Percentiles rank a stretch among this genome's conserved stretches.
Conservation (phyloP, 768 basidiomycete genomes). For the Tephrocybe sp. region DNA sequence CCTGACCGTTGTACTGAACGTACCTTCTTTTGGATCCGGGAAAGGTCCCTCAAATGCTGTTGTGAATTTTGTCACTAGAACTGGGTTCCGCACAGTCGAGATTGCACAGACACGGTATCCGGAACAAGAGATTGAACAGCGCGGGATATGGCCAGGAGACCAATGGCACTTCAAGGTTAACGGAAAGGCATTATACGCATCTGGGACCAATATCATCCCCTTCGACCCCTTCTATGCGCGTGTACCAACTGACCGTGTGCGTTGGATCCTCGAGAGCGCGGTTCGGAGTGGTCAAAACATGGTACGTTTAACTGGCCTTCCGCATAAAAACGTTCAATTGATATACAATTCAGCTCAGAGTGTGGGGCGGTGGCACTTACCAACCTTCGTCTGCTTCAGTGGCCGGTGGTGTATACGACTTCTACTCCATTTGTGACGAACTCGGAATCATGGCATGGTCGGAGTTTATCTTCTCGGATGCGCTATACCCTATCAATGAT, state of each 20-base stretch:
- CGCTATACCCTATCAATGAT: conserved; percentile 54
- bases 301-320: conserved; percentile 36
- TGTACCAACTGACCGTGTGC: conserved; percentile 45
- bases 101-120: conserved; percentile 50
- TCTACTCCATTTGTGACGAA: conserved; percentile 59
- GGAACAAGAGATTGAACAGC: conserved; percentile 38
- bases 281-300: conserved; percentile 58
- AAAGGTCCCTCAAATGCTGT: conserved; percentile 12
- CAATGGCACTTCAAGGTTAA: conserved; percentile 64
- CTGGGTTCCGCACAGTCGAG: conserved; percentile 61
- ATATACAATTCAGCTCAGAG: conserved; percentile 39
- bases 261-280: conserved; percentile 58
- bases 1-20: conserved; percentile 40
- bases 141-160: conserved; percentile 59
- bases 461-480: conserved; percentile 60
- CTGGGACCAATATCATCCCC: conserved; percentile 60
- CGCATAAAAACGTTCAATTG: neutral
- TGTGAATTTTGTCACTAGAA: conserved; percentile 42
- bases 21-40: conserved; percentile 17
- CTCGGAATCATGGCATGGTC: conserved; percentile 63
- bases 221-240: conserved; percentile 62
- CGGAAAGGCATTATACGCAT: conserved; percentile 53
- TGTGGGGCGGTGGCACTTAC: conserved; percentile 61
- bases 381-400: conserved; percentile 41
- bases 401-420: conserved; percentile 50